These are phyloP conservation scores for Rhynchosporium graminicola DNA, from an alignment of 2,329 filamentous ascomycete species.

Conservation along the genomic window DNA sequence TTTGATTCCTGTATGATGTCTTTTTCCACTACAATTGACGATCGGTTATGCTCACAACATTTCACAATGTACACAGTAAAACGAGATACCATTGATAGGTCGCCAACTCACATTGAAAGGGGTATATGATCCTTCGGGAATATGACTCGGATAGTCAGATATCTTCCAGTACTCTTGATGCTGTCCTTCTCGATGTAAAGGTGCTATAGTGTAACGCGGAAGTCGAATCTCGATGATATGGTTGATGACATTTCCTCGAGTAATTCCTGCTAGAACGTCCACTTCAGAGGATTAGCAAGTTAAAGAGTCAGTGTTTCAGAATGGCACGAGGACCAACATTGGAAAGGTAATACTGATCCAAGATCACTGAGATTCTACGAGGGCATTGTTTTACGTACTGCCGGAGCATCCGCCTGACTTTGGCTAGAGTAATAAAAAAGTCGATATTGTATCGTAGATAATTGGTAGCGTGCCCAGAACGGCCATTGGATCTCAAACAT, in stretches of 20 bases:
- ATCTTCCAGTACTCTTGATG: conserved; percentile 60
- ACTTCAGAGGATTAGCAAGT: conserved; percentile 32
- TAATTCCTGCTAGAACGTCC: conserved; percentile 59
- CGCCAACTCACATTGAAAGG: conserved; percentile 51
- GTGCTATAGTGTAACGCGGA: conserved; percentile 63
- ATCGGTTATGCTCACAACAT: neutral
- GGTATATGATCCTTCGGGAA: conserved; percentile 64
- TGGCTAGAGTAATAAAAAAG: conserved; percentile 60
- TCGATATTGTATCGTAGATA: conserved; percentile 64
- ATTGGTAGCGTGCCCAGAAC: conserved; percentile 63
- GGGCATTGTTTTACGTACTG: too few species aligned
- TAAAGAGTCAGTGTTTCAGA: too few species aligned
- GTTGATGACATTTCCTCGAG: conserved; percentile 64
- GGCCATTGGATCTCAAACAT: conserved; percentile 58
- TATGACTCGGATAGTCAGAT: conserved; percentile 50
- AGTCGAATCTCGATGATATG: conserved; percentile 67
- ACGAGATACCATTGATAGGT: neutral
- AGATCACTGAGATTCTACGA: too few species aligned
- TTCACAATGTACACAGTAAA: too few species aligned
- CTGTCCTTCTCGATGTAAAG: conserved; percentile 55
- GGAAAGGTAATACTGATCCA: too few species aligned
- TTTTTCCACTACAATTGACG: conserved; percentile 50
- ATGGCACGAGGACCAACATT: too few species aligned
- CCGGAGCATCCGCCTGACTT: conserved; percentile 59
- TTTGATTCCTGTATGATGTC: conserved; percentile 61